phyloP scores from a whole-genome alignment of 2,329 filamentous ascomycete species.

The Sclerotinia spermophila region DNA sequence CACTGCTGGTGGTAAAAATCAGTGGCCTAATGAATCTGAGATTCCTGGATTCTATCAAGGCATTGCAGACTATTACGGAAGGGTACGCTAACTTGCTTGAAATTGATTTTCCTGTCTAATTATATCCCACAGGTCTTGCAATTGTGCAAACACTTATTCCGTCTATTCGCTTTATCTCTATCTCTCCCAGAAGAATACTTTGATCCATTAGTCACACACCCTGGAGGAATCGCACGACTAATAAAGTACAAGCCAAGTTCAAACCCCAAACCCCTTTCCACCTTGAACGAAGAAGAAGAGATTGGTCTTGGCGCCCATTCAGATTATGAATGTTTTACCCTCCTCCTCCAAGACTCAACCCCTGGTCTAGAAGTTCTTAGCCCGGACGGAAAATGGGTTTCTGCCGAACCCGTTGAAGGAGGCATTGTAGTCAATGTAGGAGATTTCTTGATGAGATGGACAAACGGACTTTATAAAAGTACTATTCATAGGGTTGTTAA shows the following conservation, averaged over 20 bases:
- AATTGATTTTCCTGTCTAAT: not conserved
- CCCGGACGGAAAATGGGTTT: constrained; percentile 44
- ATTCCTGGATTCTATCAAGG: constrained; percentile 35
- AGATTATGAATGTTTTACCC: constrained; percentile 54
- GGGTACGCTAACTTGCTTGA: constrained; percentile 20
- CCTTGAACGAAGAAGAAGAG: constrained; percentile 33
- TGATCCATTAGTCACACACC: constrained; percentile 42
- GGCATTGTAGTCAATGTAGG: constrained; percentile 52
- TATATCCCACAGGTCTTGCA: constrained; percentile 28
- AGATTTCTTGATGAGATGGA: constrained; percentile 49
- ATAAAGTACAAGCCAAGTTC: constrained; percentile 49
- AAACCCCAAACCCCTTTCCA: constrained; percentile 30
- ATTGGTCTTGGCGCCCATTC: constrained; percentile 47
- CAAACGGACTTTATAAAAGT: constrained; percentile 50
- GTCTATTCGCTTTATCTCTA: constrained; percentile 41
- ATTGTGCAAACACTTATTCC: constrained; percentile 40
- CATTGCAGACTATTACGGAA: constrained; percentile 33
- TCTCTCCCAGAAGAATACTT: constrained; percentile 43
- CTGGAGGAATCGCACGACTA: constrained; percentile 44
- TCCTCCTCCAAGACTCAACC: constrained; percentile 50
- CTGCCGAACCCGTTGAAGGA: constrained; percentile 43
- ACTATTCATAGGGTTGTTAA: constrained; percentile 56
- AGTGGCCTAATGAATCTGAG: constrained; percentile 33
- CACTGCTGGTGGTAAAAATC: constrained; percentile 28
- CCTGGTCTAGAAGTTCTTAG: constrained; percentile 52